A percentile compares a stretch with the other conserved stretches of the same genome.
Conservation (phyloP, 257 asterid genomes). For the Nicotiana otophora region DNA sequence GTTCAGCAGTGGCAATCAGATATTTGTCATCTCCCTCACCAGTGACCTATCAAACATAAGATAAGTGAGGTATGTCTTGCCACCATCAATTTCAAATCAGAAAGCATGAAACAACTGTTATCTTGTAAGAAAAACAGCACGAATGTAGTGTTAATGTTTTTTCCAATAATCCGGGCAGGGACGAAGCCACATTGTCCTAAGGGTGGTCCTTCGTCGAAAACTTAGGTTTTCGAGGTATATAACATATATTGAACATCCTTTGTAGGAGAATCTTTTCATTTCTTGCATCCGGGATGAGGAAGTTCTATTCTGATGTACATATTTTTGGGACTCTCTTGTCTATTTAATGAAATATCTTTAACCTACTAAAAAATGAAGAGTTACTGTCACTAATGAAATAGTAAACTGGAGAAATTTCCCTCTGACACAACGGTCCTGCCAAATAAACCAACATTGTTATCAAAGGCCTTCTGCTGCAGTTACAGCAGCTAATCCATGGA, state of each 20-base stretch:
- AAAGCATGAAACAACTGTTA: background rate
- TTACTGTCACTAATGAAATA: background rate
- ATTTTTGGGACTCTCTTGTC: background rate
- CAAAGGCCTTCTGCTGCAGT: background rate
- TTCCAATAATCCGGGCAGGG: too few species aligned
- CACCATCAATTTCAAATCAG: background rate
- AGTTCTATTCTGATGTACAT: background rate
- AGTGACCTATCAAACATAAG: conserved; percentile 56
- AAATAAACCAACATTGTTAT: background rate
- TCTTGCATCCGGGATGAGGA: background rate
- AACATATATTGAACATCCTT: too few species aligned
- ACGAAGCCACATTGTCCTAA: too few species aligned
- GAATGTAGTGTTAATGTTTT: background rate
- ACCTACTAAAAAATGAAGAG: background rate
- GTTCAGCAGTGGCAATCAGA: conserved; percentile 95
- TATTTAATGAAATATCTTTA: background rate
- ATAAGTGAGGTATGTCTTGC: background rate
- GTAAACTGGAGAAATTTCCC: background rate
- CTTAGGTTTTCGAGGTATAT: too few species aligned
- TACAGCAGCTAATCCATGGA: background rate
- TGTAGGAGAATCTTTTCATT: background rate
- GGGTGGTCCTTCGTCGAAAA: too few species aligned
- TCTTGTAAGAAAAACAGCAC: background rate
- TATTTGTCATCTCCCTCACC: conserved; percentile 96
- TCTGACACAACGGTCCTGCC: background rate